Evolutionary conservation across 768 basidiomycete species (phyloP).

Genomic region (Kwoniella newhampshirensis): DNA sequence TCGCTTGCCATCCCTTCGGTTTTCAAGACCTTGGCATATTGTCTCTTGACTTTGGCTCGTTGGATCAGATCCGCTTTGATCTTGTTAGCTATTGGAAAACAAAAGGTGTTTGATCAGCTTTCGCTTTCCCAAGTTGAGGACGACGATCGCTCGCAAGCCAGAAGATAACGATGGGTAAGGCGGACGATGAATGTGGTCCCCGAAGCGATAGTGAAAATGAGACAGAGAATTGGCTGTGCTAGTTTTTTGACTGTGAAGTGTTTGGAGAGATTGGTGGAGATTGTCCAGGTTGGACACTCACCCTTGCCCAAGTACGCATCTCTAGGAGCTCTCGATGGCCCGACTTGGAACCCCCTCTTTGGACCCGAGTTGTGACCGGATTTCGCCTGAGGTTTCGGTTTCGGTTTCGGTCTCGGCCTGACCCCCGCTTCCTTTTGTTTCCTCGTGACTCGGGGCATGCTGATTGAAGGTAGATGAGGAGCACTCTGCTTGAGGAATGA

Average conservation of each 20-base stretch:
- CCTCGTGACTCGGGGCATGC: slow-evolving; percentile 39
- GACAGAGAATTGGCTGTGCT: no score
- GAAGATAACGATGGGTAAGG: no score
- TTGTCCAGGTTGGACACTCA: no score
- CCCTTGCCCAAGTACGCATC: slow-evolving; percentile 55
- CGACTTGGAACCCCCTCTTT: slow-evolving; percentile 51
- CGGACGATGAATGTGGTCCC: no score
- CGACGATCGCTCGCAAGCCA: no score
- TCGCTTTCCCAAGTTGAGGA: no score
- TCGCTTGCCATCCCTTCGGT: slow-evolving; percentile 70
- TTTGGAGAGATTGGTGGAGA: no score
- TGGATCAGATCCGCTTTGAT: slow-evolving; percentile 51
- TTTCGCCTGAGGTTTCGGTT: slow-evolving; percentile 13
- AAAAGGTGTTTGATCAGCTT: background rate
- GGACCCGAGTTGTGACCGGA: slow-evolving; percentile 8
- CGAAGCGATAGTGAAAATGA: background rate
- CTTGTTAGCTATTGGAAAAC: slow-evolving; percentile 43
- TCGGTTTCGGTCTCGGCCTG: slow-evolving; percentile 14
- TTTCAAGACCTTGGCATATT: slow-evolving; percentile 72
- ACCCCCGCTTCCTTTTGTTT: slow-evolving; percentile 34
- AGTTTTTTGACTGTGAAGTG: no score
- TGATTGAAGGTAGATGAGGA: no score
- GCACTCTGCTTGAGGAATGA: no score
- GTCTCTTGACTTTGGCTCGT: slow-evolving; percentile 50
- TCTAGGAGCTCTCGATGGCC: slow-evolving; percentile 49